Conservation (phyloP, 2,329 filamentous ascomycete genomes). For the Fusarium pseudoanthophilum region DNA sequence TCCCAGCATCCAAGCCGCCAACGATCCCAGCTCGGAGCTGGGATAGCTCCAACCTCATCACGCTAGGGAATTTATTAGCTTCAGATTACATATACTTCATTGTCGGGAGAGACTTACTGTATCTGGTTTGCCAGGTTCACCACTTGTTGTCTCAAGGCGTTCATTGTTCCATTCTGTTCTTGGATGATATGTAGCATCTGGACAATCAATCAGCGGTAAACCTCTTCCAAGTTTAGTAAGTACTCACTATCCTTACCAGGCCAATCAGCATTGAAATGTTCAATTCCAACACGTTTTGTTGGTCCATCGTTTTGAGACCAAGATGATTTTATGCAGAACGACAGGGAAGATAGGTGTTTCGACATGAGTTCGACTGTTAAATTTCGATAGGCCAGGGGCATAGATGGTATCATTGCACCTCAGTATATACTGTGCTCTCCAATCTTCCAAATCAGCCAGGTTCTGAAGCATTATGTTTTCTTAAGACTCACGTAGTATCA, state of each 20-base stretch:
- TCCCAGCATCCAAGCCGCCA: not conserved
- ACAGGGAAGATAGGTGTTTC: too few species aligned
- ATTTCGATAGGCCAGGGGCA: not conserved
- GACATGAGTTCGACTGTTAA: not conserved
- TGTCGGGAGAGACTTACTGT: not conserved
- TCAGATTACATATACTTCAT: not conserved
- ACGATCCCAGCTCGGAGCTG: not conserved
- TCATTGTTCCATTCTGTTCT: not conserved
- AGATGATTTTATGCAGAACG: not conserved
- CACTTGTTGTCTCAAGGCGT: too few species aligned
- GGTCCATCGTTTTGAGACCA: not conserved
- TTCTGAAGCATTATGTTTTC: not conserved
- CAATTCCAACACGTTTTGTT: too few species aligned
- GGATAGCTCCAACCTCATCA: not conserved
- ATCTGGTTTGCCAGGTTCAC: not conserved
- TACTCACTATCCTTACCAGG: too few species aligned
- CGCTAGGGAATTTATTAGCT: not conserved
- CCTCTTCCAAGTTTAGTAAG: too few species aligned
- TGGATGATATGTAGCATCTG: not conserved
- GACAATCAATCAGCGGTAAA: too few species aligned
- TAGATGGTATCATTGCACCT: accelerated
- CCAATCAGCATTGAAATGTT: too few species aligned
- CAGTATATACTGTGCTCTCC: not conserved
- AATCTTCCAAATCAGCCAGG: not conserved
- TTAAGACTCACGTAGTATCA: not conserved